Evolutionary conservation across 352 stramenopile species (phyloP), one percentile per base, ranked within the genome.

Genomic region (Phytophthora cactorum): DNA sequence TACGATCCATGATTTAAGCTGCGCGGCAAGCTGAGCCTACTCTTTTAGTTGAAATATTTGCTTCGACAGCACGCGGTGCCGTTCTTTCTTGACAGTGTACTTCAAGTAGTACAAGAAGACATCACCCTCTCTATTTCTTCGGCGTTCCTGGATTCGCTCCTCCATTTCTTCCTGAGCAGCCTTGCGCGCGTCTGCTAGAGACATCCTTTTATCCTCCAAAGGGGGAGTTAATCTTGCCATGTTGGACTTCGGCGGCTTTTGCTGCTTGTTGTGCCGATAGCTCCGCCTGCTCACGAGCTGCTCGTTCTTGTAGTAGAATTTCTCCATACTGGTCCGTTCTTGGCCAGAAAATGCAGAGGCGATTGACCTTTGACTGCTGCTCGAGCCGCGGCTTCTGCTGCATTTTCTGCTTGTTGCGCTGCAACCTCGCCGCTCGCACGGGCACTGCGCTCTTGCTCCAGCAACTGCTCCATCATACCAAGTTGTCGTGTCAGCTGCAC

Each of bases 131-230:
- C 50, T 56, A 56, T 32, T 45, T 56, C 32, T 31, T 45, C 32
- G 77, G 32, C 82, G 82, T 44, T 78, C 76, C 51, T 88, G 71
- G 14, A 81, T 81, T 9, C 78, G 80, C n/a, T 60, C 68, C 31
- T 83, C 75, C 5, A 87, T 70, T 8, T 85, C 77, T 17, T 49
- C 45, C 17, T 63, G 32, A 49, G 55, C 44, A 5, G 29, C 32
- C 32, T 56, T 49, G 22, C 56, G 45, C 1, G 56, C 56, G 15
- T 55, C 44, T 3, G 56, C 44, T 32, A 64, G 49, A 14, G 45
- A 51, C 25, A 38, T 39, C 27, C 41, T 56, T 10, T 55, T 63
- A 11, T 7, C 25, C 12, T 38, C 36, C 6, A 17, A 9, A 45
- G n/a, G 29, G 2, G 47, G 14, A 25, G 28, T 39, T 50, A 1